Evolutionary conservation across 2,329 filamentous ascomycete species (phyloP).

Genomic region (Zasmidium citrigriseum): DNA sequence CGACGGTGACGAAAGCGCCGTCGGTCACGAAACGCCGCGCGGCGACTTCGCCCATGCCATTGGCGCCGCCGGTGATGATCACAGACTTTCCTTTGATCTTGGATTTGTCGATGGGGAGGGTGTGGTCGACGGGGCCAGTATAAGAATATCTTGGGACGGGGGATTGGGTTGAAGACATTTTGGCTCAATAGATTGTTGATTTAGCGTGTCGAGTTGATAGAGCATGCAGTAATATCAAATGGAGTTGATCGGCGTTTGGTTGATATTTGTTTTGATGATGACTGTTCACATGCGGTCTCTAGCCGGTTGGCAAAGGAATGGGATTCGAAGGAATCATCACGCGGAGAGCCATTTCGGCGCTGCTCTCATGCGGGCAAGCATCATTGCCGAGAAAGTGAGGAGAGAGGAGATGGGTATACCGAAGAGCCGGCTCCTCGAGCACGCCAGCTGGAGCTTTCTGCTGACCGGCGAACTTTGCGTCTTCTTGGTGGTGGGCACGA

Average conservation of each 20-base stretch:
- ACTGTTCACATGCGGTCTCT: no score
- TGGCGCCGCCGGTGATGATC: conserved; percentile 15
- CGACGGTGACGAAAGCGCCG: conserved; percentile 15
- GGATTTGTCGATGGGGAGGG: background rate
- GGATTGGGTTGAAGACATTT: background rate
- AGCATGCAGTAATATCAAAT: no score
- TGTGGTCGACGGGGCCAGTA: background rate
- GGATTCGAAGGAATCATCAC: background rate
- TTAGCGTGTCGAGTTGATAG: background rate
- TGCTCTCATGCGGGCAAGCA: background rate
- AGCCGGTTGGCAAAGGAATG: background rate
- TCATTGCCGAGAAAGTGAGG: background rate
- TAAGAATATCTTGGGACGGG: background rate
- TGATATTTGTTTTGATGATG: no score
- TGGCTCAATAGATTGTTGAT: background rate
- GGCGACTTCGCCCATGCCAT: conserved; percentile 10
- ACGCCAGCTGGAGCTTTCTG: background rate
- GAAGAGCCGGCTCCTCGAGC: background rate
- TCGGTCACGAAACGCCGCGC: conserved; percentile 6
- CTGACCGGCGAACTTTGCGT: background rate
- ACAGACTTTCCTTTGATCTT: background rate
- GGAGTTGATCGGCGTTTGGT: no score
- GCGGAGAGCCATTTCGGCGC: background rate
- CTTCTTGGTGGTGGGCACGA: no score
- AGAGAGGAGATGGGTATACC: background rate